Evolutionary conservation across 768 basidiomycete genomes (phyloP).

Genomic region (Suillus americanus): DNA sequence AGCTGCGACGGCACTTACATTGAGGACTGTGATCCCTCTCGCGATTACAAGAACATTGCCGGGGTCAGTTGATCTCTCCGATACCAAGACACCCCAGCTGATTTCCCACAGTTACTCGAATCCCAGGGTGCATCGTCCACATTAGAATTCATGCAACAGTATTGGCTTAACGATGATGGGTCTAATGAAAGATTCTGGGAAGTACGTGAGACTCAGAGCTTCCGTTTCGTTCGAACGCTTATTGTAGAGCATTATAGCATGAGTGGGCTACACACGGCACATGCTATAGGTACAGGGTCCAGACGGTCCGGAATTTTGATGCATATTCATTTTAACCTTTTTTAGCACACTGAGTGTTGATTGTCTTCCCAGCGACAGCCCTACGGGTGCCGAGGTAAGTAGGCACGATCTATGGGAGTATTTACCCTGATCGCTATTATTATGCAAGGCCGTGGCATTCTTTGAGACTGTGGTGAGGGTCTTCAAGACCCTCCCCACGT

Average conservation of each 20-base stretch:
- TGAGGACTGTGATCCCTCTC: slow-evolving; percentile 39
- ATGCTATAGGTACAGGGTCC: slow-evolving; percentile 32
- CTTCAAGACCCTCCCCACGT: slow-evolving; percentile 73
- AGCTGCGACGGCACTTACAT: slow-evolving; percentile 54
- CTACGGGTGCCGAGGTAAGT: slow-evolving; percentile 68
- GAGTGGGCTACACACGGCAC: slow-evolving; percentile 75
- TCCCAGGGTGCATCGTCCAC: slow-evolving; percentile 60
- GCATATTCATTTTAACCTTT: neutral
- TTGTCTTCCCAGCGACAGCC: slow-evolving; percentile 61
- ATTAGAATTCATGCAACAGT: slow-evolving; percentile 57
- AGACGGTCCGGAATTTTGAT: neutral
- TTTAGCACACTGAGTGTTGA: slow-evolving; percentile 55
- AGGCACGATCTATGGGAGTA: slow-evolving; percentile 3
- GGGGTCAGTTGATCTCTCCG: slow-evolving; percentile 27
- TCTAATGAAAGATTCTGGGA: slow-evolving; percentile 68
- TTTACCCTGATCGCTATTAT: slow-evolving; percentile 1
- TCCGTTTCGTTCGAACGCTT: neutral
- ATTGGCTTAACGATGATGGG: slow-evolving; percentile 64
- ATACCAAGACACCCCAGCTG: neutral
- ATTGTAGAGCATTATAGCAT: slow-evolving; percentile 41
- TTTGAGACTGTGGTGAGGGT: slow-evolving; percentile 57
- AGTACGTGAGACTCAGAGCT: slow-evolving; percentile 34
- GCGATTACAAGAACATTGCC: slow-evolving; percentile 45
- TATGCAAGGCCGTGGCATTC: slow-evolving; percentile 60
- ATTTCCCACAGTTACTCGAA: slow-evolving; percentile 46